A percentile compares a stretch with the other conserved stretches of the same genome.
Conservation (phyloP, 1,139 yeast species). For the Suhomyces ambrosiae region DNA sequence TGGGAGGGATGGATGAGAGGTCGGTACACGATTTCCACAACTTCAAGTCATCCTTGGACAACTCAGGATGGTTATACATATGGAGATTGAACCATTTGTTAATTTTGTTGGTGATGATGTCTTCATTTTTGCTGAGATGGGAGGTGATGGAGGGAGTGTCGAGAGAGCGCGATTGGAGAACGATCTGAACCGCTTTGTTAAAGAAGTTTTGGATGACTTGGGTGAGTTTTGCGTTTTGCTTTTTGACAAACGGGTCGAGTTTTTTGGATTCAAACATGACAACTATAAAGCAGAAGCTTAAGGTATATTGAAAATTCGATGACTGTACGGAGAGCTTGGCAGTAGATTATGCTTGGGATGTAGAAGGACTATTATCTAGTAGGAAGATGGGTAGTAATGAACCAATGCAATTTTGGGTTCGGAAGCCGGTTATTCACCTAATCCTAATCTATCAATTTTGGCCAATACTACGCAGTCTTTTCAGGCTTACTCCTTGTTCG, state of each 20-base stretch:
- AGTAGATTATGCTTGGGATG: no score
- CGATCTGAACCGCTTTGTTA: slow-evolving; percentile 66
- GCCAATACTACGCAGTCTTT: no score
- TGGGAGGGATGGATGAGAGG: slow-evolving; percentile 59
- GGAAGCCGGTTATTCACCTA: no score
- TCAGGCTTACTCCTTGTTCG: no score
- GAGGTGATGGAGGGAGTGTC: slow-evolving; percentile 8
- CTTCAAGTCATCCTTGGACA: slow-evolving; percentile 56
- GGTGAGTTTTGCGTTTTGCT: slow-evolving; percentile 34
- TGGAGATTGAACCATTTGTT: slow-evolving; percentile 75
- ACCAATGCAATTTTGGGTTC: no score
- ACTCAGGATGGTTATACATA: slow-evolving; percentile 45
- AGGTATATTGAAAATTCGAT: no score
- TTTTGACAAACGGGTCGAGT: slow-evolving; percentile 18
- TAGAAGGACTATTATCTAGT: no score
- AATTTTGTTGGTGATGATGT: slow-evolving; percentile 23
- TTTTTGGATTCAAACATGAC: slow-evolving; percentile 9
- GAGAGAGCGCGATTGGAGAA: slow-evolving; percentile 27
- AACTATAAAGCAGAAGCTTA: no score
- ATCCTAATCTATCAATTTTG: no score
- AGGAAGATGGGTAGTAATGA: no score
- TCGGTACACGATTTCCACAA: slow-evolving; percentile 58
- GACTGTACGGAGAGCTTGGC: no score
- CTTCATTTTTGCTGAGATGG: slow-evolving; percentile 7
- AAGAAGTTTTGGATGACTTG: slow-evolving; percentile 69